Conservation (phyloP, 345 rosid species). For the Brassica nigra region DNA sequence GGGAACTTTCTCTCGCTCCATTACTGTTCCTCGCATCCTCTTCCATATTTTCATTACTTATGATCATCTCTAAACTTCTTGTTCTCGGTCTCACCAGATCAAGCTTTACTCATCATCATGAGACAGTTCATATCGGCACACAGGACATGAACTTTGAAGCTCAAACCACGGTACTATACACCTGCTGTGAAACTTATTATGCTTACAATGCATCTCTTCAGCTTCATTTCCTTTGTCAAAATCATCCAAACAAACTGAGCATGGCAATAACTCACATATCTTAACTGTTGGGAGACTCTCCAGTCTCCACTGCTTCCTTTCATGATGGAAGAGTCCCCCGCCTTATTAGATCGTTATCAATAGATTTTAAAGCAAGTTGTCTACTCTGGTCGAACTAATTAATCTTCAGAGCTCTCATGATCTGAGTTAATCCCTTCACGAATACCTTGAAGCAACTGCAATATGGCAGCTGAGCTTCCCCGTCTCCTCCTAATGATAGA, state of each 20-base stretch:
- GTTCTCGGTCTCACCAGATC: constrained; percentile 36
- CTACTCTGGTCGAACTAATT: constrained; percentile 71
- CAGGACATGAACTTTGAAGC: constrained; percentile 62
- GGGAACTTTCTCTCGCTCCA: constrained; percentile 60
- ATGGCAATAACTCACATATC: constrained; percentile 51
- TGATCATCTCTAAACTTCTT: constrained; percentile 8
- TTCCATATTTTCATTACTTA: constrained; percentile 39
- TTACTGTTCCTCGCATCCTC: constrained; percentile 43
- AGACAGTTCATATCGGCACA: constrained; percentile 53
- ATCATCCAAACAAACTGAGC: constrained; percentile 38
- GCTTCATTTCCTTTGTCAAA: constrained; percentile 62
- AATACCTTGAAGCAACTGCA: constrained; percentile 44
- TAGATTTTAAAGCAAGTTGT: constrained; percentile 72
- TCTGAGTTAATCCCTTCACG: no score
- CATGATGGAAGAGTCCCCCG: constrained; percentile 75
- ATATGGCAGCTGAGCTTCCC: no score
- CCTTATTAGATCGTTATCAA: constrained; percentile 68
- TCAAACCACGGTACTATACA: constrained; percentile 63
- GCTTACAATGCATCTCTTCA: constrained; percentile 62
- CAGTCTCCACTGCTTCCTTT: constrained; percentile 57
- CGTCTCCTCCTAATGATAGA: no score
- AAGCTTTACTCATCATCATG: constrained; percentile 49
- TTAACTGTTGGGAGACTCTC: constrained; percentile 62
- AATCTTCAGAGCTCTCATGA: constrained; percentile 47
- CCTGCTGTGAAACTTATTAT: constrained; percentile 49